Base-by-base conservation (phyloP, 805 yeast species). In the Barnettozyma populi region DNA sequence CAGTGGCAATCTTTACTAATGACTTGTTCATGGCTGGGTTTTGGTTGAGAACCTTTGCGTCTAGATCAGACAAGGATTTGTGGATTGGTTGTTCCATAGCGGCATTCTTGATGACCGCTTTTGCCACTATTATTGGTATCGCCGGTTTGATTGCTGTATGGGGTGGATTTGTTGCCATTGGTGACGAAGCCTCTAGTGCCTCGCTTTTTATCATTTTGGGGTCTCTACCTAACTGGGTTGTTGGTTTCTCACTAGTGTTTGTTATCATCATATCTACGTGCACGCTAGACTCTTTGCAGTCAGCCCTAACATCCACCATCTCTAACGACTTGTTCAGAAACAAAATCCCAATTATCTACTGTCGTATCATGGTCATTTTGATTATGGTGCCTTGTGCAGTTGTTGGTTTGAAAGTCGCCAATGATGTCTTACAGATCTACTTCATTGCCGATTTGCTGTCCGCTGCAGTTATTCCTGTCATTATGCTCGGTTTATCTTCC, bases 21-120 rank as follows among this genome's bases (percentile, higher is more conserved):
- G 96, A 89, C 62, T 80, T 90, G 62, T 90, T 90, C 67, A 70
- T 90, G 74, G 78, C 95, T 29, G 96, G 96, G 0, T 90, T 90
- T 64, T 90, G 98, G 98, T 70, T 90, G 51, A 75, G 98, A 60
- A 87, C 98, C 1, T 90, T 90, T 71, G 96, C 98, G 6, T 83
- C 96, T 7, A 79, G 79, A 53, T 70, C 88, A 8, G 80, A 90
- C 66, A 78, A 72, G 54, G 96, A 90, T 60, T 73, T 90, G 57
- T 64, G 76, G 64, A 76, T 87, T 54, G 95, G 94, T 23, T 79
- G 90, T 46, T 72, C 82, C 4, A 69, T 90, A 50, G 96, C 97
- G 0, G 76, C 90, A 0, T 63, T 86, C 48, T 75, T 85, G 20
- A 70, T 82, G 39, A 78, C 84, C 48, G 70, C 74, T 13, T 73